phyloP scores from a whole-genome alignment of 2,329 filamentous ascomycete species.

The Colletotrichum caudatum region DNA sequence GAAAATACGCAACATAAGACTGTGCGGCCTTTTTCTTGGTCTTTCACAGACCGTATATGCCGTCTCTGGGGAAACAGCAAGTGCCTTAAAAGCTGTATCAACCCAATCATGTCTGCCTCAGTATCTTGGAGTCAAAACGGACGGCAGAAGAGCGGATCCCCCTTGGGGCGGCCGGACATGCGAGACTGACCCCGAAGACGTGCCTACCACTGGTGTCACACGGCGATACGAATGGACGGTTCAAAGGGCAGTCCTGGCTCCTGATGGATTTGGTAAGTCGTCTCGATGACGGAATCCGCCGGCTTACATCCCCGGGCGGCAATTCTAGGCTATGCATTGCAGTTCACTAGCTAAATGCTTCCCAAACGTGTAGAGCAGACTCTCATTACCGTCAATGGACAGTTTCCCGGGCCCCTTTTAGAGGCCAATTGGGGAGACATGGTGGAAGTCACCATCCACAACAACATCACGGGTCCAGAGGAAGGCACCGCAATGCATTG shows the following conservation, averaged over 20 bases:
- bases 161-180: conserved; percentile 31
- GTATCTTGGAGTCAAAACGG: conserved; percentile 6
- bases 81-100: not conserved
- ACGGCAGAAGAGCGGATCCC: not conserved
- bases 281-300: not conserved
- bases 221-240: conserved; percentile 38
- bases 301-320: not conserved
- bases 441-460: conserved; percentile 31
- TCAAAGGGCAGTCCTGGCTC: conserved; percentile 20
- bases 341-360: not conserved
- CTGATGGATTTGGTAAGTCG: conserved; percentile 35
- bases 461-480: conserved; percentile 38
- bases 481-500: conserved; percentile 39
- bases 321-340: not conserved
- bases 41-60: conserved; percentile 15
- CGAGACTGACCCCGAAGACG: conserved; percentile 28
- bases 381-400: conserved; percentile 28
- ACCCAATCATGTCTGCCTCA: conserved; percentile 17
- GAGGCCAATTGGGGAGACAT: conserved; percentile 39
- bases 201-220: conserved; percentile 33
- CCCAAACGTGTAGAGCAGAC: conserved; percentile 11
- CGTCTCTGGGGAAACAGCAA: not conserved
- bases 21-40: conserved; percentile 20
- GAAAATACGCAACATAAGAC: not conserved
- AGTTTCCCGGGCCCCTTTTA: conserved; percentile 31